Base-by-base conservation (phyloP, 306 rosid species). In the Erythrophleum fordii region DNA sequence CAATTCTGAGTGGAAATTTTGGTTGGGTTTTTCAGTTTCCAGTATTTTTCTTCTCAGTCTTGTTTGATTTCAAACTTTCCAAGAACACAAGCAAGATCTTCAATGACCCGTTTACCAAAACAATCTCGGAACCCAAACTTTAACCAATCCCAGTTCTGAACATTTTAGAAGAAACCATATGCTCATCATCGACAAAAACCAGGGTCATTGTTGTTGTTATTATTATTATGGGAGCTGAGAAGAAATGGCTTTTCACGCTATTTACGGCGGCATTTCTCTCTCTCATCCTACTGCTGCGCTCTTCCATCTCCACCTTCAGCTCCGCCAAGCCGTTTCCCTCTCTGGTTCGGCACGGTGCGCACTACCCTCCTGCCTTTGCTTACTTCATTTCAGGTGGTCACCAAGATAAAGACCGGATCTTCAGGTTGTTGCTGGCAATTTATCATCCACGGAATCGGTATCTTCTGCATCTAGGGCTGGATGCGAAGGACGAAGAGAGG, bases 371-470 rank as follows among this genome's bases (percentile, higher is more conserved):
- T 31, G 86, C 99, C 8, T 95, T 95, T 75, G 97, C 97, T 0
- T 95, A 95, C 92, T 93, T 74, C 82, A 87, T 95, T 69, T 80
- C 82, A 37, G 99, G 99, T 31, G 95, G 92, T 1, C 75, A 81
- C 18, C 88, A 86, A 26, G 99, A 95, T 39, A 81, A 86, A 46
- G 92, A 90, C 42, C 92, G 90, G 92, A 95, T 95, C 91, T 80
- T 95, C 58, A 89, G 99, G 71, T 87, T 95, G n/a, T 59, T 95
- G 82, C 84, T 95, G 29, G 96, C 99, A 28, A 80, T 95, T 17
- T 95, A 95, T 29, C 99, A 95, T 61, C 99, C 99, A 4, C 65
- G 99, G 77, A 95, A 95, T 69, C 86, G 93, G 56, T 95, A 95
- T 55, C 84, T 95, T 39, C 80, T 95, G 70, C 98, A 95, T 74